These are phyloP conservation scores for Cordyceps cicadae DNA, from an alignment of 2,329 filamentous ascomycete species.

Conservation along the genomic window DNA sequence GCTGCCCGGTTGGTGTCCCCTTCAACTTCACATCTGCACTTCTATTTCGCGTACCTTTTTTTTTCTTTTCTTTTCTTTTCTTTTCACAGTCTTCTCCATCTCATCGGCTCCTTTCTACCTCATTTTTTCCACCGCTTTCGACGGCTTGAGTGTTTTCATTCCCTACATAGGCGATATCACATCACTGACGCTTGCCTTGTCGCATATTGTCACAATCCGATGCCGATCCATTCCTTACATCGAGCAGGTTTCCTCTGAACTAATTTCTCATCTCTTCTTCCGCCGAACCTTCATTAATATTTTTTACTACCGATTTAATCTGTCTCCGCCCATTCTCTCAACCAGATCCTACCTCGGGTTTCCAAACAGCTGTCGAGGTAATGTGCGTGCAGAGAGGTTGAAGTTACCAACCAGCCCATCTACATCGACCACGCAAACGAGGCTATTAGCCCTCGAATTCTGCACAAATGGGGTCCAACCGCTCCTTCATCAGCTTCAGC, in stretches of 20 bases:
- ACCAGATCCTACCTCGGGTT: not conserved
- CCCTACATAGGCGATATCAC: not conserved
- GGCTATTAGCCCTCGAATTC: not conserved
- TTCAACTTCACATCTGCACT: not conserved
- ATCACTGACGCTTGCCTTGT: not conserved
- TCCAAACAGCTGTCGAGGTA: not conserved
- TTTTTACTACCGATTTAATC: not conserved
- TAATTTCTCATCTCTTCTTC: not conserved
- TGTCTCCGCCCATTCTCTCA: not conserved
- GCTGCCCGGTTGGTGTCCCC: not conserved
- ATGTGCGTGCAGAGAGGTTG: not conserved
- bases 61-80: not conserved
- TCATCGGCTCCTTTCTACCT: not conserved
- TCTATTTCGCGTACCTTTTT: not conserved
- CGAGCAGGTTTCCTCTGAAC: not conserved
- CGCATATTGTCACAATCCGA: not conserved
- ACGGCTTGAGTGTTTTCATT: not conserved
- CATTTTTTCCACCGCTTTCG: not conserved
- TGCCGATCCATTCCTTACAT: constrained; percentile 11
- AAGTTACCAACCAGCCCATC: not conserved
- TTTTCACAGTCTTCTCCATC: not conserved
- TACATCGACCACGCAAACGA: constrained; percentile 1
- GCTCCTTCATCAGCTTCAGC: constrained; percentile 26
- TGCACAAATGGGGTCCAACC: constrained; percentile 20
- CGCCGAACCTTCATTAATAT: not conserved